phyloP scores from a whole-genome alignment of 192 early-diverging fungal species.

The Borealophlyctis nickersoniae region DNA sequence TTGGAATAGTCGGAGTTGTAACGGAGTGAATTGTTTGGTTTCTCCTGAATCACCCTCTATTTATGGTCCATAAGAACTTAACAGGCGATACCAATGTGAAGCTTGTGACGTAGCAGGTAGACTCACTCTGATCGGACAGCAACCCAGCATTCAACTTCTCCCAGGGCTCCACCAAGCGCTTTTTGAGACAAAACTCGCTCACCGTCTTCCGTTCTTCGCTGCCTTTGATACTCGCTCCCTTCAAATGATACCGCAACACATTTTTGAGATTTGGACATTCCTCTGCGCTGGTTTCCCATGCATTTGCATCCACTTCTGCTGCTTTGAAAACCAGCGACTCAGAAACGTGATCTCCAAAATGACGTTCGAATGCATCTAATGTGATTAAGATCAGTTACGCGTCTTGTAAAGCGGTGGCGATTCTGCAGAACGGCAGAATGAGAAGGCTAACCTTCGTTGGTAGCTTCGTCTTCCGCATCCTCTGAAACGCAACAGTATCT shows the following conservation, averaged over 20 bases:
- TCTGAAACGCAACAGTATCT: background rate
- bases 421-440: background rate
- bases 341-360: slow-evolving; percentile 38
- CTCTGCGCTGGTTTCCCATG: slow-evolving; percentile 27
- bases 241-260: slow-evolving; percentile 17
- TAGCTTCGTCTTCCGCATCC: background rate
- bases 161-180: slow-evolving; percentile 18
- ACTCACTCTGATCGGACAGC: background rate
- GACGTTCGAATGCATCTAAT: slow-evolving; percentile 28
- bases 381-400: slow-evolving; percentile 15
- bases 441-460: slow-evolving; percentile 3
- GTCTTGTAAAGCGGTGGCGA: slow-evolving; percentile 36
- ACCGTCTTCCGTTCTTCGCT: background rate
- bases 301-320: slow-evolving; percentile 35
- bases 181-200: slow-evolving; percentile 7
- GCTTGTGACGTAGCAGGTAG: background rate
- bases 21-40: slow-evolving; percentile 24
- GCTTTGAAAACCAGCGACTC: slow-evolving; percentile 25
- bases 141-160: slow-evolving; percentile 4
- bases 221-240: background rate
- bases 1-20: slow-evolving; percentile 24
- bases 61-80: no score
- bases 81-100: no score
- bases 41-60: no score
- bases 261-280: slow-evolving; percentile 33